Percentiles rank a stretch among this genome's conserved stretches.
Evolutionary conservation across 2,329 filamentous ascomycete genomes (phyloP).

Genomic region (Pseudogymnoascus sp.): DNA sequence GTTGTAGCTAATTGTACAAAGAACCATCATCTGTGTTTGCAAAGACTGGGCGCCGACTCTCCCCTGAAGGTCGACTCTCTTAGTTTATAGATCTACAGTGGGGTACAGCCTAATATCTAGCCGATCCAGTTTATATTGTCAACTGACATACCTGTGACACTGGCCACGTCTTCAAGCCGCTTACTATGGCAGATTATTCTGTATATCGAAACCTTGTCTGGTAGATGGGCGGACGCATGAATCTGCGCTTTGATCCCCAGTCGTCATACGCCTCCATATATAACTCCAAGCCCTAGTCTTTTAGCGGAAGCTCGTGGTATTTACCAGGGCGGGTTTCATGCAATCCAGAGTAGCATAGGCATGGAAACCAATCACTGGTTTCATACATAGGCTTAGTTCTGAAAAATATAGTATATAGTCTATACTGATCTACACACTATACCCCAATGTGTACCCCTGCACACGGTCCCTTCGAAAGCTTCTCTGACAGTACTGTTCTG

Average conservation of each 20-base stretch:
- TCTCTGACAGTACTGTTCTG: background rate
- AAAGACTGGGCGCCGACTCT: background rate
- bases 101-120: background rate
- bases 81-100: background rate
- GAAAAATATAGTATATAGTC: background rate
- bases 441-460: background rate
- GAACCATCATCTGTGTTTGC: background rate
- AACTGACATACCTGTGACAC: background rate
- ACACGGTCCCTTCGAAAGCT: background rate
- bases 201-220: background rate
- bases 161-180: background rate
- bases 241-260: background rate
- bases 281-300: background rate
- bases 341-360: background rate
- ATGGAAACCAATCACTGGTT: background rate
- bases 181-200: background rate
- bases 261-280: background rate
- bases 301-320: background rate
- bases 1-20: background rate
- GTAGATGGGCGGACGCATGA: background rate
- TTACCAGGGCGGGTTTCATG: background rate
- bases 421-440: background rate
- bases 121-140: background rate
- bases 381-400: background rate
- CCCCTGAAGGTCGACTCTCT: background rate